Evolutionary conservation across 2,329 filamentous ascomycete genomes (phyloP).

Genomic region (Stromatinia cepivora): DNA sequence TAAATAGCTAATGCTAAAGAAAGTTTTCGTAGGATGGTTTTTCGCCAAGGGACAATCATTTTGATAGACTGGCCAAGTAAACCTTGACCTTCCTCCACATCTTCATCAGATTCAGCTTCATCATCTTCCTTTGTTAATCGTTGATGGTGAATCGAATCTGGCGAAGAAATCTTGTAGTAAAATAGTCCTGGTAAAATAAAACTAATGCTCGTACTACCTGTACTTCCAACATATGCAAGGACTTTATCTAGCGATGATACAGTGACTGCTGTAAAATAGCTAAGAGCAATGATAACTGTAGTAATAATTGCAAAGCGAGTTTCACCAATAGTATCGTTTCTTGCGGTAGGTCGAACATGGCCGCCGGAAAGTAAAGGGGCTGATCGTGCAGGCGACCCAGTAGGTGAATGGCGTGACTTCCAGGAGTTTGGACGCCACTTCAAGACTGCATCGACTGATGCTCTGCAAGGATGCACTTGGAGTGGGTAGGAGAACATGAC

Average conservation of each 20-base stretch:
- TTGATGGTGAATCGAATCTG: constrained; percentile 83
- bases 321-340: constrained; percentile 72
- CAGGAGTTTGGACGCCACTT: constrained; percentile 74
- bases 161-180: constrained; percentile 97
- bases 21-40: constrained; percentile 66
- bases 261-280: constrained; percentile 86
- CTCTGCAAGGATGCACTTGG: constrained; percentile 92
- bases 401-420: constrained; percentile 40
- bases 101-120: constrained; percentile 62
- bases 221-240: constrained; percentile 91
- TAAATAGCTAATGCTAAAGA: constrained; percentile 79
- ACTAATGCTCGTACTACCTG: constrained; percentile 90
- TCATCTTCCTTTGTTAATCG: constrained; percentile 88
- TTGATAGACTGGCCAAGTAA: constrained; percentile 16
- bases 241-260: constrained; percentile 88
- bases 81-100: constrained; percentile 48
- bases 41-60: constrained; percentile 44
- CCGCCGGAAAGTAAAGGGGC: constrained; percentile 45
- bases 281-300: constrained; percentile 77
- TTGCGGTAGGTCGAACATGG: constrained; percentile 49
- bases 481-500: constrained; percentile 96
- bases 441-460: constrained; percentile 90
- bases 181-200: constrained; percentile 96
- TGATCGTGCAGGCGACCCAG: constrained; percentile 43
- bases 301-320: constrained; percentile 87